Base-by-base conservation (phyloP, 805 yeast species). In the Barnettozyma sucrosica region DNA sequence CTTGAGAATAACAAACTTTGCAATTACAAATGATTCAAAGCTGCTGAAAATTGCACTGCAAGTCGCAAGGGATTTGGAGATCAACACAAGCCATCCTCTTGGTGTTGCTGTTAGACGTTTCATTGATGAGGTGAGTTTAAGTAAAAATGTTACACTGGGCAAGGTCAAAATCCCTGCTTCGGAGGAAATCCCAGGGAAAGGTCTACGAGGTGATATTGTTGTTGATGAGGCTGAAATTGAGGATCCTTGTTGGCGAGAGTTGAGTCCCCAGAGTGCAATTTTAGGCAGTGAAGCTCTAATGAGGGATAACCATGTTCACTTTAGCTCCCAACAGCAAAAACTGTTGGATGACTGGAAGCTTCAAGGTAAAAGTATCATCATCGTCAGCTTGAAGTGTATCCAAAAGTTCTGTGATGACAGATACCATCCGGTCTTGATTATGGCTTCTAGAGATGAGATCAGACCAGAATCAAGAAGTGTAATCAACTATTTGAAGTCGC, bases 41-140 rank as follows among this genome's bases (percentile, higher is more conserved):
- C 30, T 62, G 18, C 52, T 46, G 30, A 39, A 47, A n/a, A 47
- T 60, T 41, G 53, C 54, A 10, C 51, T 64, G 7, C 84, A 81
- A 58, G 62, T 76, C 1, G 68, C 81, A 0, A 67, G 79, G 51
- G 85, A 80, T 50, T 61, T 84, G 51, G 93, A 85, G 54, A 58
- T 70, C 23, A 72, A 76, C 16, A 83, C 90, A 0, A 79, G 74
- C 38, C 93, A 85, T 62, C 90, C 92, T 1, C 67, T 85, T 36
- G 83, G 87, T 0, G 59, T 66, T 23, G 83, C 89, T 0, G 76
- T 84, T 2, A 72, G 72, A 34, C 61, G 57, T 3, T 74, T 69
- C 51, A 71, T 72, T 4, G 59, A 59, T 13, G 55, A 55, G 2
- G 28, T 46, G 10, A 41, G 48, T 7, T 19, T 33, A 2, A 52